Base-by-base conservation (phyloP, 345 rosid species). In the Clausena lansium region DNA sequence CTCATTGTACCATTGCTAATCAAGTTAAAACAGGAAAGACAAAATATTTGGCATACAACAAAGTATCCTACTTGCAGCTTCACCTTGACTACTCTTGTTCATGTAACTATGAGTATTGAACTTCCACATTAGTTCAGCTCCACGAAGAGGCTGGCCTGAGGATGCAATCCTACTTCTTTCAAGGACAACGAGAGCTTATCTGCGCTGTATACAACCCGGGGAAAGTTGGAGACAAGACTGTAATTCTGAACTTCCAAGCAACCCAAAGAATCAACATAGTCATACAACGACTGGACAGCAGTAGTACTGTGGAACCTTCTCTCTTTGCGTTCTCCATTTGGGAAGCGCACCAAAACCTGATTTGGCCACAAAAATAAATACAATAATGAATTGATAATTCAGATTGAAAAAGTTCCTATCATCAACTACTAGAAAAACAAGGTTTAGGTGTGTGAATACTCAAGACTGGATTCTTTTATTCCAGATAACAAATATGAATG, bases 101-200 rank as follows among this genome's bases (percentile, higher is more conserved):
- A 75, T 65, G 35, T 71, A 50, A 68, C 32, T 70, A 50, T 47
- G 64, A 59, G 67, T 52, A 69, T 38, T 69, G 61, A 77, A 76
- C 19, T 67, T 39, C 54, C 59, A 50, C 57, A 30, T 77, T 88
- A 90, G 89, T 88, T 89, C 73, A 90, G 82, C 94, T 97, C 98
- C 80, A 97, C 94, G 74, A 94, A 97, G 79, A 97, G 98, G 85
- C 98, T 93, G 71, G 96, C 99, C 84, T 94, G 98, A 77, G 99
- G 99, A 89, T 97, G 94, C 85, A 97, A 87, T 74, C 99, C 98
- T 28, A 96, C 91, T 52, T 94, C 98, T 82, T 94, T 90, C 72
- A 97, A 77, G 45, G 94, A 80, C 85, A 87, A 57, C 0, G 87
- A 80, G 58, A 83, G 82, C 87, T 90, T 93, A 54, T 92, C 98